Conservation (phyloP, 2,329 filamentous ascomycete species). For the Hypoxylon sp. region DNA sequence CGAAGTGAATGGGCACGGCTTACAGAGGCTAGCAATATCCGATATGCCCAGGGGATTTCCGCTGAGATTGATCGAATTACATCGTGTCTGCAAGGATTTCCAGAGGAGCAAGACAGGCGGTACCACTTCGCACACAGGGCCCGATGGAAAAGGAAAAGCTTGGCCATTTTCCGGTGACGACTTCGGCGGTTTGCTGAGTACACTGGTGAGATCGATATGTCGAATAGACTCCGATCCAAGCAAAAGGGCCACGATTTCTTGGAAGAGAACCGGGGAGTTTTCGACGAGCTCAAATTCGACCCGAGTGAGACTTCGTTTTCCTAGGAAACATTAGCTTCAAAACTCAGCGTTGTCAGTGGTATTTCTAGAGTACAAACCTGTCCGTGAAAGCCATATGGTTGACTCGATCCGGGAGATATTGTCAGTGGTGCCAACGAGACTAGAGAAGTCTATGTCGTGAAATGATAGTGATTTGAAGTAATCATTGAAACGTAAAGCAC, state of each 20-base stretch:
- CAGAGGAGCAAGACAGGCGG: constrained; percentile 60
- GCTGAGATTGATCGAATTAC: constrained; percentile 60
- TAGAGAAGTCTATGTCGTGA: constrained; percentile 59
- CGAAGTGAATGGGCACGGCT: constrained; percentile 17
- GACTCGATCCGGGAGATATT: constrained; percentile 54
- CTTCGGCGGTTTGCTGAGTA: constrained; percentile 41
- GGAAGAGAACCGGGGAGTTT: constrained; percentile 60
- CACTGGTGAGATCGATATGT: constrained; percentile 62
- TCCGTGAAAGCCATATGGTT: constrained; percentile 62
- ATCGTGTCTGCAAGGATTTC: constrained; percentile 56
- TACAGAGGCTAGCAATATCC: constrained; percentile 61
- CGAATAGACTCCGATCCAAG: constrained; percentile 65
- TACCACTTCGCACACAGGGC: constrained; percentile 51
- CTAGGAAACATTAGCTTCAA: too few relatives aligned
- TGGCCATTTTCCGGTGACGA: constrained; percentile 15
- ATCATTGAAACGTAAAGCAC: constrained; percentile 65
- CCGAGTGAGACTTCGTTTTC: constrained; percentile 55
- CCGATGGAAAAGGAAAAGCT: constrained; percentile 12
- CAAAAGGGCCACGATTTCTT: constrained; percentile 64
- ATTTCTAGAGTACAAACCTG: constrained; percentile 50
- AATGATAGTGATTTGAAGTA: constrained; percentile 68
- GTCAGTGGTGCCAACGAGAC: constrained; percentile 53
- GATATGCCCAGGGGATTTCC: constrained; percentile 57
- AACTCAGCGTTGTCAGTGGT: too few relatives aligned
- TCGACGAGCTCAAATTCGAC: constrained; percentile 58